phyloP scores from a whole-genome alignment of 2,329 filamentous ascomycete species.

The Venturia pyrina region DNA sequence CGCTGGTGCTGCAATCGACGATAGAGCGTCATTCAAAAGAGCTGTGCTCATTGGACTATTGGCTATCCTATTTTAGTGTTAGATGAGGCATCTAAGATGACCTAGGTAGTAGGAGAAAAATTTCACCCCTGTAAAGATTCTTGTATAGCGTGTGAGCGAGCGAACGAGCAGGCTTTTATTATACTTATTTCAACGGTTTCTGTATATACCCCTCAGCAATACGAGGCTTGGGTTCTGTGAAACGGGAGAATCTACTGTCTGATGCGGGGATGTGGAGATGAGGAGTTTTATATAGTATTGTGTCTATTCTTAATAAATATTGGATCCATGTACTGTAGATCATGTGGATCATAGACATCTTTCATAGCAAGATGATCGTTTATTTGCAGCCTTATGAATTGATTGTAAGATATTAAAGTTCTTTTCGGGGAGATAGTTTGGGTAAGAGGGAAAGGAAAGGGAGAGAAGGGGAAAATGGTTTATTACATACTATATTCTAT shows the following conservation, averaged over 20 bases:
- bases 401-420: too few species aligned
- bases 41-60: not conserved
- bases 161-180: not conserved
- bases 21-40: not conserved
- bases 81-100: not conserved
- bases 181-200: not conserved
- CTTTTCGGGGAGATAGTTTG: too few species aligned
- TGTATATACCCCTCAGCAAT: not conserved
- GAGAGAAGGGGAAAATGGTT: too few species aligned
- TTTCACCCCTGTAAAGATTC: too few species aligned
- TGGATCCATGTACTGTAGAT: too few species aligned
- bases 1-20: not conserved
- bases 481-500: too few species aligned
- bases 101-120: too few species aligned
- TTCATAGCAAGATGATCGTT: too few species aligned
- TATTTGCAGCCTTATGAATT: too few species aligned
- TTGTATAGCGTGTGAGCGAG: not conserved
- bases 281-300: not conserved
- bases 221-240: not conserved
- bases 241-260: not conserved
- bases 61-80: not conserved
- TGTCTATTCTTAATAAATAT: too few species aligned
- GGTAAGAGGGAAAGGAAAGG: too few species aligned
- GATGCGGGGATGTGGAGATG: not conserved
- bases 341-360: too few species aligned